phyloP scores from a whole-genome alignment of 202 grass and related monocot genomes.

The Setaria viridis region DNA sequence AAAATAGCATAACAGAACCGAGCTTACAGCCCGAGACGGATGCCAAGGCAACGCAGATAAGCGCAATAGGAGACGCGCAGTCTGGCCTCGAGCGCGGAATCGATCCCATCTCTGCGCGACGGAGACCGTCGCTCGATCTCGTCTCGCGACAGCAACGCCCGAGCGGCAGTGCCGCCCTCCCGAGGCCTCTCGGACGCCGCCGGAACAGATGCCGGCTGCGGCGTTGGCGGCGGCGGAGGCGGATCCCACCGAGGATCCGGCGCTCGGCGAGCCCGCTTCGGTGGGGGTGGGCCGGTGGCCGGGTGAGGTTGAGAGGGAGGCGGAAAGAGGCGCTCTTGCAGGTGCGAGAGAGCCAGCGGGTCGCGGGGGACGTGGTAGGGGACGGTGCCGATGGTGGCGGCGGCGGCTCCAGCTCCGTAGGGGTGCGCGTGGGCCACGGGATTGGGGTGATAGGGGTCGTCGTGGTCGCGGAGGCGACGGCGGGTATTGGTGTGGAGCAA shows the following conservation, averaged over 20 bases:
- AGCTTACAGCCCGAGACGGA: slow-evolving; percentile 71
- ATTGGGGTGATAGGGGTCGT: slow-evolving; percentile 38
- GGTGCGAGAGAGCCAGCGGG: slow-evolving; percentile 41
- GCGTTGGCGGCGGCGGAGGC: not conserved
- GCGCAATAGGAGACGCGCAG: slow-evolving; percentile 81
- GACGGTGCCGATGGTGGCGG: slow-evolving; percentile 17
- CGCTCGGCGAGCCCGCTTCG: slow-evolving; percentile 48
- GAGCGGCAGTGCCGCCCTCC: slow-evolving; percentile 36
- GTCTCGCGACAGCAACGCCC: slow-evolving; percentile 60
- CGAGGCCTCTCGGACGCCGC: not conserved
- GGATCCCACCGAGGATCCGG: slow-evolving; percentile 1
- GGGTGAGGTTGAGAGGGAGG: not conserved
- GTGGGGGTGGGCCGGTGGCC: slow-evolving; percentile 19
- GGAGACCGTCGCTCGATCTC: slow-evolving; percentile 86
- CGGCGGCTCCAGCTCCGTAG: not conserved
- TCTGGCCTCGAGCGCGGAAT: slow-evolving; percentile 68
- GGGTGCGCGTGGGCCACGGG: slow-evolving; percentile 18
- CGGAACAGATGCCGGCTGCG: not conserved
- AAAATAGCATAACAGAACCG: not conserved
- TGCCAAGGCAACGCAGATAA: slow-evolving; percentile 71
- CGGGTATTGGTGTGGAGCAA: not conserved
- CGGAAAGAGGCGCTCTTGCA: slow-evolving; percentile 38
- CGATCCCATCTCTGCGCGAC: slow-evolving; percentile 82
- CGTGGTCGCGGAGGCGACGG: slow-evolving; percentile 47
- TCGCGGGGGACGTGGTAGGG: slow-evolving; percentile 34